phyloP scores from a whole-genome alignment of 2,329 filamentous ascomycete genomes.

The Endothia cerciana region DNA sequence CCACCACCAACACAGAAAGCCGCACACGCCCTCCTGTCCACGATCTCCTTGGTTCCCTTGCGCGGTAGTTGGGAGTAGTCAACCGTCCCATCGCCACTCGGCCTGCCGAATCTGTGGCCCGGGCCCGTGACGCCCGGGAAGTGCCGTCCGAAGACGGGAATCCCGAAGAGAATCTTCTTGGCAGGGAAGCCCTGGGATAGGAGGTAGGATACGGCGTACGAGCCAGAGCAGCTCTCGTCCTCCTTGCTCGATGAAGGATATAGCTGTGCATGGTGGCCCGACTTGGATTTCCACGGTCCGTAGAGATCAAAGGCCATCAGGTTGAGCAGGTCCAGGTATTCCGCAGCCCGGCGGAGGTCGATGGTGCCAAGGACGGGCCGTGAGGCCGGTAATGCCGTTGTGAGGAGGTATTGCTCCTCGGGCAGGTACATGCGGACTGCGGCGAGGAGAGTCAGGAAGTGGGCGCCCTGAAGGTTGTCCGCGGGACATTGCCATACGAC shows the following conservation, averaged over 20 bases:
- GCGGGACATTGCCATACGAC: conserved; percentile 83
- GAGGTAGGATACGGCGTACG: conserved; percentile 68
- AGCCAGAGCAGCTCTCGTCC: conserved; percentile 69
- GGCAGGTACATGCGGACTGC: conserved; percentile 70
- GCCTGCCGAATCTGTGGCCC: conserved; percentile 61
- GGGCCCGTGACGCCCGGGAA: conserved; percentile 69
- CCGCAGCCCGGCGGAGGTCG: conserved; percentile 63
- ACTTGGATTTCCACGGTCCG: conserved; percentile 68
- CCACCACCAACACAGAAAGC: conserved; percentile 71
- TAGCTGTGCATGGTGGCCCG: conserved; percentile 78
- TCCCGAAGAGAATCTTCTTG: conserved; percentile 74
- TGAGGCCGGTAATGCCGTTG: conserved; percentile 72
- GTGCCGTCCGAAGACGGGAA: conserved; percentile 76
- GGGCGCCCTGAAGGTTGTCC: conserved; percentile 65
- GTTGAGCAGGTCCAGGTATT: conserved; percentile 76
- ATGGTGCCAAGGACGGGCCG: conserved; percentile 70
- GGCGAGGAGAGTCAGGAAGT: conserved; percentile 72
- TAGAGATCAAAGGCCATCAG: conserved; percentile 82
- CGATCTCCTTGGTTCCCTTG: conserved; percentile 63
- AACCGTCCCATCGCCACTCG: conserved; percentile 71
- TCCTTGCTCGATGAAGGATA: conserved; percentile 57
- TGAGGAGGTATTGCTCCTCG: conserved; percentile 69
- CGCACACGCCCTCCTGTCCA: conserved; percentile 69
- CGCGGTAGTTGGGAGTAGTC: conserved; percentile 74
- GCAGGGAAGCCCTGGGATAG: conserved; percentile 67